Evolutionary conservation across 768 basidiomycete genomes (phyloP), one percentile per base, ranked within the genome.

Genomic region (Leccinum variicolor): DNA sequence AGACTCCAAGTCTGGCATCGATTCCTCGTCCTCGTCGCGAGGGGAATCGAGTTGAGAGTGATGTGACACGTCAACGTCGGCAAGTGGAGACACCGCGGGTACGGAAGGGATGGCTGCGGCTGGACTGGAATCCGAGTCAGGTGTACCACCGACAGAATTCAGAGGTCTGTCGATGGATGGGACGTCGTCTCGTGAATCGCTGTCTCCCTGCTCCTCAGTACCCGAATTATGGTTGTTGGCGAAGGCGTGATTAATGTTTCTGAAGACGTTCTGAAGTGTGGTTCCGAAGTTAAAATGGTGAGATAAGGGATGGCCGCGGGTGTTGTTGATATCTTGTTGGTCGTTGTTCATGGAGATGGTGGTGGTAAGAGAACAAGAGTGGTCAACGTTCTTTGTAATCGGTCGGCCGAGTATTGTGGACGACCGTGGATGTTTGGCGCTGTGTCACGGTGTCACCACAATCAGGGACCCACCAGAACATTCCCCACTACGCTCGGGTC

Each of bases 1-100:
- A 5, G 75, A 69, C 53, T 73, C 73, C 21, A 81, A 68, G 0
- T 69, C 73, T 11, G 81, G 80, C 75, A 81, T 75, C 13, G 72
- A 74, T 53, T 73, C 74, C 28, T 74, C 71, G 39, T 73, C 73
- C 33, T 75, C 72, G 26, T 72, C 65, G 11, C 2, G 62, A 6
- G 54, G 57, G 3, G 56, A 50, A 26, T 54, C 34, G 28, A 17
- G 17, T 15, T 48, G 61, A 15, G 61, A 53, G 15, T 21, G 41
- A 9, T 54, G 26, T 41, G 61, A 53, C 28, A 63, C 60, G 8
- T 54, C 57, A 11, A 52, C 8, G 17, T 65, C 61, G 10, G 43
- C 34, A 19, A 29, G 29, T 21, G 52, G 13, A n/a, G 59, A 52
- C 13, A 46, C 23, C 13, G 55, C 39, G 23, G 62, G 53, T 26